Evolutionary conservation across 2,329 filamentous ascomycete genomes (phyloP).

Genomic region (Paraconiothyrium sp.): DNA sequence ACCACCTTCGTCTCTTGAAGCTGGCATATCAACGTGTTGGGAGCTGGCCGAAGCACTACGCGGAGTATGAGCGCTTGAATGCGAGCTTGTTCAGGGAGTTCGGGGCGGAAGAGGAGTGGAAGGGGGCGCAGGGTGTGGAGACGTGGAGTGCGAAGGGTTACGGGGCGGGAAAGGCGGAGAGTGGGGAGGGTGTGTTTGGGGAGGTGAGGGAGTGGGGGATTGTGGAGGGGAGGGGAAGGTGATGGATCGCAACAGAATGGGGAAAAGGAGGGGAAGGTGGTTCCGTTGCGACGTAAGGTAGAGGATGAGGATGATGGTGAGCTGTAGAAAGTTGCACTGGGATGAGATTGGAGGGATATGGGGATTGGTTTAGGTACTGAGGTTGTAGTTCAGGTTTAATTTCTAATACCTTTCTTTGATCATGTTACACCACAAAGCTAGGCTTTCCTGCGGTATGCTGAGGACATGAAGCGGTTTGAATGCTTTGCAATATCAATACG

Average conservation of each 20-base stretch:
- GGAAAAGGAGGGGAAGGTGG: background rate
- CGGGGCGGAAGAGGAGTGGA: constrained; percentile 46
- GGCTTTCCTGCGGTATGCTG: too few relatives aligned
- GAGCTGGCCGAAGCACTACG: constrained; percentile 58
- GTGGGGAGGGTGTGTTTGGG: constrained; percentile 46
- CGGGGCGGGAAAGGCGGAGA: constrained; percentile 58
- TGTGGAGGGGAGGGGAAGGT: constrained; percentile 35
- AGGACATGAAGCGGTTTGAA: too few relatives aligned
- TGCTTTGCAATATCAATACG: too few relatives aligned
- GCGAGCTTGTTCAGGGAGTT: constrained; percentile 56
- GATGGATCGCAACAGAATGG: constrained; percentile 16
- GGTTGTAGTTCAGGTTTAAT: too few relatives aligned
- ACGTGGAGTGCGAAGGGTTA: constrained; percentile 59
- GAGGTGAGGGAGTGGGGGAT: constrained; percentile 46
- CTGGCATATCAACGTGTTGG: constrained; percentile 55
- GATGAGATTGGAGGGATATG: background rate
- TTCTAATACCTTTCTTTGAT: too few relatives aligned
- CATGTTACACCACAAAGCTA: too few relatives aligned
- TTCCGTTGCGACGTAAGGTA: background rate
- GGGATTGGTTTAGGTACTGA: background rate
- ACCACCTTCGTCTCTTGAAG: constrained; percentile 50
- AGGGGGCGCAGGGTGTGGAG: constrained; percentile 56
- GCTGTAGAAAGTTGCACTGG: background rate
- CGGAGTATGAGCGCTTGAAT: constrained; percentile 60
- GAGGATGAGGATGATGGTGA: background rate